Evolutionary conservation across 2,329 filamentous ascomycete genomes (phyloP).

Genomic region (Fusarium camptoceras): DNA sequence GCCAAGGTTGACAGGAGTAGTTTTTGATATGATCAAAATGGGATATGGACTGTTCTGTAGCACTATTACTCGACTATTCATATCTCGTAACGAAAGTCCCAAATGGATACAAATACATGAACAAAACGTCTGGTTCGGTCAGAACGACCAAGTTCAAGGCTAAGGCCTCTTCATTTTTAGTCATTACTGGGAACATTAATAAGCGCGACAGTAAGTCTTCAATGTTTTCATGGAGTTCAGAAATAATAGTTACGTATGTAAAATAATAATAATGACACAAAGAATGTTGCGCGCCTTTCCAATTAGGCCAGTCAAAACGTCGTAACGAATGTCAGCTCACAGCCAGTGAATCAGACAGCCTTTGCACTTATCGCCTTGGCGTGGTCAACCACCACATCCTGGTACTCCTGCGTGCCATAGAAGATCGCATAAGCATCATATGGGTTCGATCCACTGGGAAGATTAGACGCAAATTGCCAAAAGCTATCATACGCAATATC

Average conservation of each 20-base stretch:
- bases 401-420: background rate
- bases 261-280: background rate
- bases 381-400: conserved; percentile 1
- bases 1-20: background rate
- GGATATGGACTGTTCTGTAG: too few species aligned
- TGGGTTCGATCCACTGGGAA: background rate
- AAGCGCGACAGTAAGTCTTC: too few species aligned
- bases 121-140: too few species aligned
- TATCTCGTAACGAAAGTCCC: too few species aligned
- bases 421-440: background rate
- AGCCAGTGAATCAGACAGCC: background rate
- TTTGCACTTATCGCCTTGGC: background rate
- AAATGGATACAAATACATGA: too few species aligned
- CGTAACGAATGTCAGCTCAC: background rate
- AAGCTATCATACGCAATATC: background rate
- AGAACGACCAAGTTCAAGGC: too few species aligned
- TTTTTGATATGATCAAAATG: background rate
- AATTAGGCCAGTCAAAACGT: background rate
- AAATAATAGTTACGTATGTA: too few species aligned
- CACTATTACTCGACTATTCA: too few species aligned
- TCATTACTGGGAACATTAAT: too few species aligned
- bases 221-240: too few species aligned
- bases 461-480: background rate
- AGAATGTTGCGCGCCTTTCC: rapidly evolving
- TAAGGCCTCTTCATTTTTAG: too few species aligned